Evolutionary conservation across 768 basidiomycete species (phyloP).

Genomic region (Podaxis mareebaensis): DNA sequence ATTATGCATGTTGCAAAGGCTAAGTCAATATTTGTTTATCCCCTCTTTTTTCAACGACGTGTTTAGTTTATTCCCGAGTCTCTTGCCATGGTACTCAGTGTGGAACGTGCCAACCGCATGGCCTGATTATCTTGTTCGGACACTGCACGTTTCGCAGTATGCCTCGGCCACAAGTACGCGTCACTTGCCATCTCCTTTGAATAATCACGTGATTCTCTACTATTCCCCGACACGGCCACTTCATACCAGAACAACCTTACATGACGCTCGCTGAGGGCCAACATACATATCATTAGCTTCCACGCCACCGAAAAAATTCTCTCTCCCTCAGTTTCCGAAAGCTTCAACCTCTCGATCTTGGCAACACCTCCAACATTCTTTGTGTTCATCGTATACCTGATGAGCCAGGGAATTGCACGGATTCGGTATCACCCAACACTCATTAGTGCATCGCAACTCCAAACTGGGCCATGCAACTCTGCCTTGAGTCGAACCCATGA

Average conservation of each 20-base stretch:
- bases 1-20: background rate
- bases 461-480: background rate
- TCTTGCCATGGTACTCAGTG: background rate
- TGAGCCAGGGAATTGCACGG: constrained; percentile 8
- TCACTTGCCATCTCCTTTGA: background rate
- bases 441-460: background rate
- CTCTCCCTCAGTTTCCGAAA: background rate
- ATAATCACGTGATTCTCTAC: too few species aligned
- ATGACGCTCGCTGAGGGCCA: too few species aligned
- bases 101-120: constrained; percentile 3
- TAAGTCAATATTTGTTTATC: background rate
- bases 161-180: background rate
- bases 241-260: too few species aligned
- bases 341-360: background rate
- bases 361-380: constrained; percentile 8
- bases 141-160: background rate
- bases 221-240: too few species aligned
- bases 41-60: background rate
- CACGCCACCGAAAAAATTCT: background rate
- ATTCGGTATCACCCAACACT: background rate
- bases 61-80: background rate
- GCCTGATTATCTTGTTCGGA: background rate
- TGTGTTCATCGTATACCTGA: constrained; percentile 7
- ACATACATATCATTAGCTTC: too few species aligned
- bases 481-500: background rate